Conservation (phyloP, 2,329 filamentous ascomycete species). For the Neodidymelliopsis sp. region DNA sequence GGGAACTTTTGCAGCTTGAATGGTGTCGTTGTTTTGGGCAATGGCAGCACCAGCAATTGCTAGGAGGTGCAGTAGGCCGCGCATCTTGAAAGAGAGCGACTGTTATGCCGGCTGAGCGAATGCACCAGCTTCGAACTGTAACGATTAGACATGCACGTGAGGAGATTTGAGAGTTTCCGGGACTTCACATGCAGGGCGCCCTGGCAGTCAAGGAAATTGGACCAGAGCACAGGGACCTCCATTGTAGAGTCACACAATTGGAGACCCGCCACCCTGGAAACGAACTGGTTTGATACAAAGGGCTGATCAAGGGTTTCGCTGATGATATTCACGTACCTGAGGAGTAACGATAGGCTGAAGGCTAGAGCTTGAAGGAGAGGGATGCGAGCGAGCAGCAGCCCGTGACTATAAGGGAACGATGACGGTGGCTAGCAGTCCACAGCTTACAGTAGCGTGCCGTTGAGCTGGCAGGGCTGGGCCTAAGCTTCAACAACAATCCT, state of each 20-base stretch:
- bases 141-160: slow-evolving; percentile 29
- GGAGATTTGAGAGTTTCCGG: slow-evolving; percentile 8
- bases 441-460: slow-evolving; percentile 30
- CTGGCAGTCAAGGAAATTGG: slow-evolving; percentile 5
- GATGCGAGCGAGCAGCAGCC: slow-evolving; percentile 25
- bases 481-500: slow-evolving; percentile 36
- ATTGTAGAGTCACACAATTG: slow-evolving; percentile 1
- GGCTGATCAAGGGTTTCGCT: slow-evolving; percentile 12
- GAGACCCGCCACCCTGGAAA: slow-evolving; percentile 1
- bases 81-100: slow-evolving; percentile 44
- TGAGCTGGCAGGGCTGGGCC: slow-evolving; percentile 38
- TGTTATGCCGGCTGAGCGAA: slow-evolving; percentile 37
- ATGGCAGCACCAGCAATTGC: slow-evolving; percentile 30
- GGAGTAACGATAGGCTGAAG: slow-evolving; percentile 35
- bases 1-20: slow-evolving; percentile 4
- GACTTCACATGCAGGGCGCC: slow-evolving; percentile 14
- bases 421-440: slow-evolving; percentile 27
- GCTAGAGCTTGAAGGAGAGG: slow-evolving; percentile 29
- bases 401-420: slow-evolving; percentile 38
- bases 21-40: slow-evolving; percentile 30
- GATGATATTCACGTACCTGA: slow-evolving; percentile 36
- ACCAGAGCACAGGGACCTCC: slow-evolving; percentile 1
- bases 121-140: slow-evolving; percentile 15
- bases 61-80: slow-evolving; percentile 31
- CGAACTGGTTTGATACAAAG: background rate